Base-by-base conservation (phyloP, 2,329 filamentous ascomycete species). In the Ophiocordyceps sinensis region DNA sequence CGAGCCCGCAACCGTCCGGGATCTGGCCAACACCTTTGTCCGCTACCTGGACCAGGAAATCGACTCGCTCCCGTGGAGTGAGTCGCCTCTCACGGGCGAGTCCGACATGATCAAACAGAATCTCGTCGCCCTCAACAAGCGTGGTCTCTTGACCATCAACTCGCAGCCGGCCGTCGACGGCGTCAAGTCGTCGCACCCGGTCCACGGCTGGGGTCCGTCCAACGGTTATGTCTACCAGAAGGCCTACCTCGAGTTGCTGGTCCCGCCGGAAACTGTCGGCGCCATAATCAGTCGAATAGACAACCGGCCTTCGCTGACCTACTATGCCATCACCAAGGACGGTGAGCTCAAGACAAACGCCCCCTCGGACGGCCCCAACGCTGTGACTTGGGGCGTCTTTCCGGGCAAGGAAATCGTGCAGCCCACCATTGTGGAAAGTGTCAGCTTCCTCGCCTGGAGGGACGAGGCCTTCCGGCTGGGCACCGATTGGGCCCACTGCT, bases 401-500 rank as follows among this genome's bases (percentile, higher is more conserved):
- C 89, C 91, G 0, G 91, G 91, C 44, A 94, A 96, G 61, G 91
- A 98, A 63, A 95, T 98, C 56, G 88, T 98, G n/a, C 91, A 98
- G 62, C 91, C 91, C 13, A 98, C 91, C n/a, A 95, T 98, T 53
- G 91, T 98, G 40, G 91, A 98, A 66, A 93, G 85, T 15, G 82
- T 98, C 59, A 94, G 85, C 59, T 98, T 98, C 73, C 69, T 98
- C 41, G 91, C 91, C 3, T 98, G 91, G 91, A 94, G 94, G 64
- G 91, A 98, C 51, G 91, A 98, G 63, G 93, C 94, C 14, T 98
- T 87, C 69, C 78, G 85, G 45, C 73, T 98, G 10, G 91, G 91
- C 41, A 74, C 82, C 43, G 88, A 98, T 56, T 98, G 91, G 91
- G 85, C 85, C 19, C 85, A 85, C 54, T 98, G 91, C 59, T 86